These are phyloP conservation scores for Monascus ruber DNA, from an alignment of 2,329 filamentous ascomycete genomes.

Conservation along the genomic window DNA sequence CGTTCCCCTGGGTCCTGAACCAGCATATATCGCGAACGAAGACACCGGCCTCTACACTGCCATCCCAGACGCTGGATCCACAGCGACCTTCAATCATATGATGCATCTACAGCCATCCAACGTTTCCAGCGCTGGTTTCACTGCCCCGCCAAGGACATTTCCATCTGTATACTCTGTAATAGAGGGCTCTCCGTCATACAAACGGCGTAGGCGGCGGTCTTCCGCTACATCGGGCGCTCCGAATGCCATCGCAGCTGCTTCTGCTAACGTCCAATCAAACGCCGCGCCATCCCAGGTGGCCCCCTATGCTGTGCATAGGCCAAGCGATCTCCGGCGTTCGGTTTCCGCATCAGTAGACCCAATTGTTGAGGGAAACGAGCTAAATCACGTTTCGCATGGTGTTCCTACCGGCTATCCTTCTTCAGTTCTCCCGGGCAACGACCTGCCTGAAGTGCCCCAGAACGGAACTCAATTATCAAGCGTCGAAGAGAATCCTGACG, in stretches of 20 bases:
- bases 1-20: constrained; percentile 68
- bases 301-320: constrained; percentile 56
- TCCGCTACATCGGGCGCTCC: constrained; percentile 77
- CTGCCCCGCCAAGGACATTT: constrained; percentile 53
- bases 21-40: constrained; percentile 95
- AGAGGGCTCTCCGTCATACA: constrained; percentile 96
- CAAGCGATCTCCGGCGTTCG: constrained; percentile 82
- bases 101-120: constrained; percentile 84
- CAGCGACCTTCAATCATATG: constrained; percentile 71
- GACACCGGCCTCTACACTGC: constrained; percentile 93
- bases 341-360: constrained; percentile 80
- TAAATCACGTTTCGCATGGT: constrained; percentile 63
- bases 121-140: constrained; percentile 67
- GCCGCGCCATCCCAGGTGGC: constrained; percentile 26
- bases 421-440: constrained; percentile 64
- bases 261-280: constrained; percentile 38
- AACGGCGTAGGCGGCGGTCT: constrained; percentile 86
- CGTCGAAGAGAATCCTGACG: constrained; percentile 67
- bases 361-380: constrained; percentile 68
- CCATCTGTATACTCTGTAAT: constrained; percentile 84
- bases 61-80: constrained; percentile 72
- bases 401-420: constrained; percentile 60
- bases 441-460: constrained; percentile 65
- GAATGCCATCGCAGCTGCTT: constrained; percentile 50
- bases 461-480: constrained; percentile 83